Percentiles rank a stretch among this genome's conserved stretches.
phyloP scores from a whole-genome alignment of 176 grass and related monocot genomes.

The Bothriochloa decipiens region DNA sequence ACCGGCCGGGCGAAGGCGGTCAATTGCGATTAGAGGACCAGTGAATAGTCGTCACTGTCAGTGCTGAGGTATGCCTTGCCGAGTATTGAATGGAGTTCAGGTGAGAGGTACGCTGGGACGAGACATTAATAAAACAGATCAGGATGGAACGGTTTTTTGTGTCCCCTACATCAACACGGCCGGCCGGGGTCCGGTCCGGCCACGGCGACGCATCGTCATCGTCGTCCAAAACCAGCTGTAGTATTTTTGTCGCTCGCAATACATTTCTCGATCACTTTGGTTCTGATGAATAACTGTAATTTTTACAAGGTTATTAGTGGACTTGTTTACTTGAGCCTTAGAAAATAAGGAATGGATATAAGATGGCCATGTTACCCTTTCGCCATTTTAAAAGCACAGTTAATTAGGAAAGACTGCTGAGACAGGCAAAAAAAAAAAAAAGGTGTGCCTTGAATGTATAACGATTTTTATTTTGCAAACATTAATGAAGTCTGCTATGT shows the following conservation, averaged over 20 bases:
- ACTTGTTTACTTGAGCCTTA: background rate
- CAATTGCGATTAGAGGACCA: background rate
- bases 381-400: too few species aligned
- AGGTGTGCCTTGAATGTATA: too few species aligned
- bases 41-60: background rate
- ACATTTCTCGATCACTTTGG: background rate
- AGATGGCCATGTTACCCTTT: background rate
- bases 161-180: background rate
- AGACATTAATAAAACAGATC: background rate
- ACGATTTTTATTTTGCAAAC: too few species aligned
- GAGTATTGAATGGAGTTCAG: slow-evolving; percentile 13
- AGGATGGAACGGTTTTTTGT: background rate
- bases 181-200: background rate
- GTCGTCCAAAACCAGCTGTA: background rate
- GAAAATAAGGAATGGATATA: background rate
- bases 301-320: too few species aligned
- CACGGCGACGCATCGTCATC: slow-evolving; percentile 2
- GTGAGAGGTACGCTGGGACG: slow-evolving; percentile 5
- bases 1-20: background rate
- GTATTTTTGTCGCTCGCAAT: background rate
- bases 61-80: background rate
- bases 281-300: background rate
- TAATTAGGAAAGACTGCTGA: too few species aligned
- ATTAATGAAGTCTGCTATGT: too few species aligned
- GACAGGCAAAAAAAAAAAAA: too few species aligned